phyloP scores from a whole-genome alignment of 2,329 filamentous ascomycete genomes.

The Alternaria longipes region DNA sequence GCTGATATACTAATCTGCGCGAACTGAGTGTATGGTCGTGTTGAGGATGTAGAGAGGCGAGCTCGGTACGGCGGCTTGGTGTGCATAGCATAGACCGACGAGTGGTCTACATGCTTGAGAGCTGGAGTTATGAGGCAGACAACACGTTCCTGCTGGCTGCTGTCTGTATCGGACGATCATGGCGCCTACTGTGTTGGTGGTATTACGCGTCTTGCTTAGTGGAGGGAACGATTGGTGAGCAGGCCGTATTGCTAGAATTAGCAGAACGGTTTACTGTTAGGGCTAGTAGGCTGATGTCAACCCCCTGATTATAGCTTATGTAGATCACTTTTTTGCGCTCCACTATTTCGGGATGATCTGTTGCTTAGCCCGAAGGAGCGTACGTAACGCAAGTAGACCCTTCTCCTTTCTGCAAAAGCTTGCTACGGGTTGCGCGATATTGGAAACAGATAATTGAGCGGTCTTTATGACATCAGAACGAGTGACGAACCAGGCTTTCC shows the following conservation, averaged over 20 bases:
- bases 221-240: conserved; percentile 10
- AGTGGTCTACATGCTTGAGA: conserved; percentile 21
- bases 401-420: conserved; percentile 14
- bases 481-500: background rate
- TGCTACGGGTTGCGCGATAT: conserved; percentile 13
- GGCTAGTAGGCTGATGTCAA: conserved; percentile 12
- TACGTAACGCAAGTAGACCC: conserved; percentile 15
- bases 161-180: conserved; percentile 11
- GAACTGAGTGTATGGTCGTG: conserved; percentile 17
- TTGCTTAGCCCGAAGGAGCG: conserved; percentile 11
- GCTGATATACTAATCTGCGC: conserved; percentile 10
- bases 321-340: conserved; percentile 10
- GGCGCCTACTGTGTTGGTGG: conserved; percentile 10
- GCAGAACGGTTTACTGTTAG: conserved; percentile 9
- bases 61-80: conserved; percentile 21
- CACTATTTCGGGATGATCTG: conserved; percentile 15
- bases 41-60: conserved; percentile 23
- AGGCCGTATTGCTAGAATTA: conserved; percentile 11
- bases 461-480: background rate
- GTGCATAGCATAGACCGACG: conserved; percentile 16
- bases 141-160: conserved; percentile 10
- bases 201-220: conserved; percentile 14
- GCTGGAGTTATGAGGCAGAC: conserved; percentile 15
- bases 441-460: conserved; percentile 11
- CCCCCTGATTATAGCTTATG: conserved; percentile 15